Evolutionary conservation across 2,329 filamentous ascomycete species (phyloP).

Genomic region (Curvularia eragrostidis): DNA sequence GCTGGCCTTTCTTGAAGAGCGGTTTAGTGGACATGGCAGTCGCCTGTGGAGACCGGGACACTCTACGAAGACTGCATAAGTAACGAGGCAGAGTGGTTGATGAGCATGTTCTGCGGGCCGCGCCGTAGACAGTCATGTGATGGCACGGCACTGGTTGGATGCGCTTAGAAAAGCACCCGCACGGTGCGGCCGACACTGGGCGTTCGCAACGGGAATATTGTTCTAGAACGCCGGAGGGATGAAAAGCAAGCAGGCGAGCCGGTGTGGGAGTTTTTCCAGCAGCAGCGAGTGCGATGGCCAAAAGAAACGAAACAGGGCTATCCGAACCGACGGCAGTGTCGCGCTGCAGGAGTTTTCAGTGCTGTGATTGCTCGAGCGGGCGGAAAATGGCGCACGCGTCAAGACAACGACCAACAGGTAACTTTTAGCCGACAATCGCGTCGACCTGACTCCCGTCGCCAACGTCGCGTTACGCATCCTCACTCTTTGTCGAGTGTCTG

Average conservation of each 20-base stretch:
- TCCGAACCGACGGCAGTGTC: constrained; percentile 12
- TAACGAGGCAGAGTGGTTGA: neutral
- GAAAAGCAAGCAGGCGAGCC: neutral
- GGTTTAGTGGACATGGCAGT: constrained; percentile 23
- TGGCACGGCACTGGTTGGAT: neutral
- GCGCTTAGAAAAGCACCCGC: neutral
- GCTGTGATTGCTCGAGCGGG: constrained; percentile 25
- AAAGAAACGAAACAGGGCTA: constrained; percentile 9
- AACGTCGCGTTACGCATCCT: neutral
- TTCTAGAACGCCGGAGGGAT: neutral
- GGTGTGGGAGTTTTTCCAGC: no score
- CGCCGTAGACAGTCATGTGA: constrained; percentile 1
- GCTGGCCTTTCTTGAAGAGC: constrained; percentile 3
- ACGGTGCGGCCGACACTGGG: neutral
- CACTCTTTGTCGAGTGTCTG: neutral
- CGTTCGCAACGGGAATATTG: neutral
- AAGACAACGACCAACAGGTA: constrained; percentile 22
- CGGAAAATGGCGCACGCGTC: constrained; percentile 27
- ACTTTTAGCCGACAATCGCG: constrained; percentile 25
- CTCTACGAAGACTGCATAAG: neutral
- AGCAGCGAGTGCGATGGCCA: neutral
- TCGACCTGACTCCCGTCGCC: neutral
- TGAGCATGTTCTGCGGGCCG: neutral
- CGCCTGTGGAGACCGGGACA: neutral
- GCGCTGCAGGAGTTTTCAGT: constrained; percentile 13